Evolutionary conservation across 306 rosid genomes (phyloP), one percentile per base, ranked within the genome.

Genomic region (Quercus bicolor): DNA sequence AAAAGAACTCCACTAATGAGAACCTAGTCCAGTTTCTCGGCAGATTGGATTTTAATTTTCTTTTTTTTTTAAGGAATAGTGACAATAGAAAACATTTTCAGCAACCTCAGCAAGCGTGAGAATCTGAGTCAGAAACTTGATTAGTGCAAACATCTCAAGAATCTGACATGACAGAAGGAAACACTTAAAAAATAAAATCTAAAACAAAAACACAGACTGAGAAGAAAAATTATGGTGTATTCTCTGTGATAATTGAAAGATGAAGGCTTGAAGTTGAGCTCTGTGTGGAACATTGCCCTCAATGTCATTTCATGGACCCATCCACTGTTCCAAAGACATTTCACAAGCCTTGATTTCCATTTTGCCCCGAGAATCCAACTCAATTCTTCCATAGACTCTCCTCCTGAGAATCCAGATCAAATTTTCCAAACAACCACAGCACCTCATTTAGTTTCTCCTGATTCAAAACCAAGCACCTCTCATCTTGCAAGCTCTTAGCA

Each of bases 261-360:
- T 19, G 75, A 81, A n/a, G 77, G 78, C 85, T 80, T 83, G 20
- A 74, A 61, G 37, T 59, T 64, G 68, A 15, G 88, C 86, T 73
- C 85, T 86, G 48, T 73, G 85, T 2, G 96, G 98, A 12, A 94
- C 87, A 84, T 94, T 90, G 16, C 98, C 97, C 83, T 92, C 96
- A 75, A 92, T 90, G 26, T 97, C 97, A 90, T 90, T 89, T 56
- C 97, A 89, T 33, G 96, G 97, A 81, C 97, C 97, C 86, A 68
- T 80, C 92, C 90, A 87, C 66, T 83, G 82, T 84, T 91, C 90
- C 76, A 86, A 64, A 68, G 88, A 74, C 80, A 87, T 78, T 62
- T 88, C 88, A 71, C 88, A 93, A 57, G 55, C 61, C 45, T 28
- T 73, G 1, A 53, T 81, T 45, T 73, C 91, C 20, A 78, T 77